Conservation (phyloP, 495 filamentous ascomycete genomes). For the Pseudevernia furfuracea region DNA sequence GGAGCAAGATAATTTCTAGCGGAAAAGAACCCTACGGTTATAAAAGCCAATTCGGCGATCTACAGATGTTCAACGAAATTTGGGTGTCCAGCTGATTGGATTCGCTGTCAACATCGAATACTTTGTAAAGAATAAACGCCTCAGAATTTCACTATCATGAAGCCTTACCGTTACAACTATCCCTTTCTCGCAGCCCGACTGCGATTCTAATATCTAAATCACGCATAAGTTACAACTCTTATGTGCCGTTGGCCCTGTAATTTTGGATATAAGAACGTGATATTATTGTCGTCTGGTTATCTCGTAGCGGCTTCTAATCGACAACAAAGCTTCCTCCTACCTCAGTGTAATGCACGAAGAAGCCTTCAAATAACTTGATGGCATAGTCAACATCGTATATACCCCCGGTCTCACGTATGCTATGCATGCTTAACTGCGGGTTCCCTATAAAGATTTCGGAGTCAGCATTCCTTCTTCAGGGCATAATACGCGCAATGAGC, state of each 20-base stretch:
- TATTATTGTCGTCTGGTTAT: background rate
- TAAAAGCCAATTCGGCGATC: too few relatives aligned
- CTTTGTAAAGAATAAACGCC: too few relatives aligned
- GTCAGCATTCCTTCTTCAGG: too few relatives aligned
- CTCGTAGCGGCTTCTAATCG: slow-evolving; percentile 38
- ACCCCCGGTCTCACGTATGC: slow-evolving; percentile 86
- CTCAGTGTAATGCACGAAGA: slow-evolving; percentile 74
- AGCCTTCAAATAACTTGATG: slow-evolving; percentile 77
- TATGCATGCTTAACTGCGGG: slow-evolving; percentile 95
- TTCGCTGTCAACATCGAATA: too few relatives aligned
- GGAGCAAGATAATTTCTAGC: too few relatives aligned
- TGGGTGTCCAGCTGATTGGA: too few relatives aligned
- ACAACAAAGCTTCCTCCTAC: slow-evolving; percentile 75
- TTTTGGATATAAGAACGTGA: background rate
- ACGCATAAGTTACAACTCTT: too few relatives aligned
- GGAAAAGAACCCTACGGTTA: too few relatives aligned
- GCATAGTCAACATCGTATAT: slow-evolving; percentile 82
- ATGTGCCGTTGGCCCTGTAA: background rate
- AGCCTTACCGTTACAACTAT: background rate
- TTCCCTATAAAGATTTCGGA: too few relatives aligned
- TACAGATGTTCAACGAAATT: too few relatives aligned
- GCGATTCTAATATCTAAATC: background rate
- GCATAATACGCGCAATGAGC: too few relatives aligned
- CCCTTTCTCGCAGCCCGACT: background rate
- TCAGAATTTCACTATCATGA: background rate